A percentile compares a stretch with the other conserved stretches of the same genome.
phyloP scores from a whole-genome alignment of 169 alveolate genomes.

The Perkinsus marinus region DNA sequence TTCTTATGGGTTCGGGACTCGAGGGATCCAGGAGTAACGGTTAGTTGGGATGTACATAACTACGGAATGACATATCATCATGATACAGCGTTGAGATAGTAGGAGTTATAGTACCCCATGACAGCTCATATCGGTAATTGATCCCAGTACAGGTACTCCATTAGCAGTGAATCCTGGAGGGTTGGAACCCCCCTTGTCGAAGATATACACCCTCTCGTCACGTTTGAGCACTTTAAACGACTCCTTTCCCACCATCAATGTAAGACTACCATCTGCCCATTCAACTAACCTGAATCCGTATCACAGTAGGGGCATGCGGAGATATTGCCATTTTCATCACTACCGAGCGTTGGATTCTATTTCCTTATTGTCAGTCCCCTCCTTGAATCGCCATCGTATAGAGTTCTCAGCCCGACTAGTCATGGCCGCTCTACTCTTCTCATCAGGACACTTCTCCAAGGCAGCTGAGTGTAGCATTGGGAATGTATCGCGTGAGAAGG shows the following conservation, averaged over 20 bases:
- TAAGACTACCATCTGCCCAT: not conserved
- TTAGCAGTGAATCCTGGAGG: not conserved
- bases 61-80: no score
- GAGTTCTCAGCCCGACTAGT: not conserved
- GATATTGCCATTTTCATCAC: no score
- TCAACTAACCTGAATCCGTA: not conserved
- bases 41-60: not conserved
- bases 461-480: not conserved
- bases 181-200: not conserved
- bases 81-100: no score
- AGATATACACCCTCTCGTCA: not conserved
- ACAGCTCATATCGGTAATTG: no score
- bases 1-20: not conserved
- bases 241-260: not conserved
- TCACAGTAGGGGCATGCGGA: no score
- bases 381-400: not conserved
- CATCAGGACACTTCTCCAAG: not conserved
- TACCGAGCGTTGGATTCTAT: not conserved
- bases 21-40: not conserved
- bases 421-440: not conserved
- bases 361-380: not conserved
- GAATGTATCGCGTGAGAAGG: no score
- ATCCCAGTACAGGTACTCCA: no score
- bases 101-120: no score
- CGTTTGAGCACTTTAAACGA: not conserved